Conservation (phyloP, 108 stramenopile species). For the Mayamaea pseudoterrestris region DNA sequence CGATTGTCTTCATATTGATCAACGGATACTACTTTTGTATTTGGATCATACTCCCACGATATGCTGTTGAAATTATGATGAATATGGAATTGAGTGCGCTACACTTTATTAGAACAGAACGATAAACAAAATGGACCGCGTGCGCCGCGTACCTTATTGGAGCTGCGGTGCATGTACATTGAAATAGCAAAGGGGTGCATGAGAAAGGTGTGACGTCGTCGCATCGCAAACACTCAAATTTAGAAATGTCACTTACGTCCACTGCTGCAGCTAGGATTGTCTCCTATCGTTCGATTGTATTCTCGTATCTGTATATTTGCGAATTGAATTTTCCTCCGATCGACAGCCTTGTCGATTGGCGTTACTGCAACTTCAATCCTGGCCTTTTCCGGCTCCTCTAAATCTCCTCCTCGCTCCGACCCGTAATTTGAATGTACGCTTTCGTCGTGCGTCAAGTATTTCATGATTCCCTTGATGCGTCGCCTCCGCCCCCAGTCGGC, state of each 20-base stretch:
- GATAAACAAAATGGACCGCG: too few relatives aligned
- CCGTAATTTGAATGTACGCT: constrained; percentile 28
- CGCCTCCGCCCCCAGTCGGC: neutral
- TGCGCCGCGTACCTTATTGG: too few relatives aligned
- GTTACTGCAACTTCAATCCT: too few relatives aligned
- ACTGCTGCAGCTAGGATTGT: constrained; percentile 31
- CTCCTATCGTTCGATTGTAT: constrained; percentile 38
- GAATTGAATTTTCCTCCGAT: constrained; percentile 11
- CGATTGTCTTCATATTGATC: constrained; percentile 29
- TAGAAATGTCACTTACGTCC: too few relatives aligned
- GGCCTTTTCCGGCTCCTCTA: neutral
- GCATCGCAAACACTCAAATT: too few relatives aligned
- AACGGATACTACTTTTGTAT: neutral
- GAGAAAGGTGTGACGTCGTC: too few relatives aligned
- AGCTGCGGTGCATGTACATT: too few relatives aligned
- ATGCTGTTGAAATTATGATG: constrained; percentile 19
- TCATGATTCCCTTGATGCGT: constrained; percentile 22
- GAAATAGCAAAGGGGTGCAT: too few relatives aligned
- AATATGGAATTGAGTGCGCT: neutral
- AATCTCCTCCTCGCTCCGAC: neutral
- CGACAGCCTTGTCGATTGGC: neutral
- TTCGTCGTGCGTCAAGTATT: constrained; percentile 29
- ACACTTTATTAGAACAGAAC: too few relatives aligned
- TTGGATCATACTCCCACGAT: constrained; percentile 31
- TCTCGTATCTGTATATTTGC: constrained; percentile 32